These are phyloP conservation scores for Euphorbia tirucalli DNA, from an alignment of 345 rosid species.

Conservation along the genomic window DNA sequence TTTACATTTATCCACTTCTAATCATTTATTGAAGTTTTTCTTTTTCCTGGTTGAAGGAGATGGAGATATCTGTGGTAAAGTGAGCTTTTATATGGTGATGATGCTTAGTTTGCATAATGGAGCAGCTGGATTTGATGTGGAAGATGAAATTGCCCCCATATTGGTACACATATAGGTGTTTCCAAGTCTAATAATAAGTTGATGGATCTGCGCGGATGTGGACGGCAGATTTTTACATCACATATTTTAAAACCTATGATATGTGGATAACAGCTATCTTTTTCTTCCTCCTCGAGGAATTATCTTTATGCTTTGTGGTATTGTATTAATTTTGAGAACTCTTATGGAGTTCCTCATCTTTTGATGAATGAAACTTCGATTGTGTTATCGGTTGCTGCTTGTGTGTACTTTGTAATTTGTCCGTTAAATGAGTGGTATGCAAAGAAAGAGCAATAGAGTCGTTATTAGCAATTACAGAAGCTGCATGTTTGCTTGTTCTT, in stretches of 20 bases:
- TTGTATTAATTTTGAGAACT: not conserved
- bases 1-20: not conserved
- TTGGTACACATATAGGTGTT: not conserved
- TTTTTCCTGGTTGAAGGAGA: not conserved
- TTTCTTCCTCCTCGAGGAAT: not conserved
- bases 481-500: too few species aligned
- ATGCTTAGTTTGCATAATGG: not conserved
- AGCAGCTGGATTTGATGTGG: constrained; percentile 7
- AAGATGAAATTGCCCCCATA: not conserved
- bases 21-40: not conserved
- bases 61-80: not conserved
- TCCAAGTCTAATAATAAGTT: not conserved
- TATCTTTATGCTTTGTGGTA: not conserved
- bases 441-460: too few species aligned
- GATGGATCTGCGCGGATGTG: not conserved
- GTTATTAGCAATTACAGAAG: too few species aligned
- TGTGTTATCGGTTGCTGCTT: not conserved
- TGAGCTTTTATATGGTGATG: not conserved
- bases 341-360: not conserved
- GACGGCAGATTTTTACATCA: constrained; percentile 10
- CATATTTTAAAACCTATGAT: not conserved
- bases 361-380: not conserved
- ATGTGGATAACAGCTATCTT: not conserved
- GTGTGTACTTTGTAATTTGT: not conserved
- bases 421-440: not conserved